Base-by-base conservation (phyloP, 208 protist species). In the Wallacemonas collosoma region DNA sequence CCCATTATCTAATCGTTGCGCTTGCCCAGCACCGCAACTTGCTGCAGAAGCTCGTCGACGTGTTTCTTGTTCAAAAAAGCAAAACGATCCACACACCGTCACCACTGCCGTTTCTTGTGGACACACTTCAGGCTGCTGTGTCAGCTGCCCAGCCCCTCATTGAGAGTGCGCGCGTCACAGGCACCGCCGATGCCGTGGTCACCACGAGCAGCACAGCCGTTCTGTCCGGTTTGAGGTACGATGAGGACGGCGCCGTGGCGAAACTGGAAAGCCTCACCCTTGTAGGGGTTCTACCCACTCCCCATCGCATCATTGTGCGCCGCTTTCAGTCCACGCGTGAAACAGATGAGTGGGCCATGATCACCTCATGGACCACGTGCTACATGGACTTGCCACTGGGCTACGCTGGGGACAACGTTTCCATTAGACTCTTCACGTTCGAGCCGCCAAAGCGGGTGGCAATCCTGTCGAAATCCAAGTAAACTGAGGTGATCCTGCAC, bases 261-360 rank as follows among this genome's bases (percentile, higher is more conserved):
- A 79, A 81, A 12, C 82, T 96, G 43, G 69, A 78, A 45, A 64
- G 76, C 1, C 44, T 88, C 12, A 94, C 87, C 2, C 67, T 97
- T 2, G 95, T 98, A 6, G 95, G 95, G 2, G 70, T 87, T 17
- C 76, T 97, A 9, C 87, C 92, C 17, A 87, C 85, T 5, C 89
- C 90, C 12, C 91, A 95, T 60, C 80, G 73, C 54, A 93, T 98
- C 48, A 73, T 94, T 12, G 82, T 88, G 8, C 80, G 85, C 15
- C 75, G 77, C 47, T 88, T 97, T 53, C 80, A 88, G 43, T 74
- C 79, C 8, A 93, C 93, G n/a, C 60, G 56, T 3, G 40, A 58
- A 15, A 87, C 89, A 14, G 89, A 94, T 51, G 70, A 87, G 64
- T 98, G 94, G 94, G 81, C 89, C 9, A 76, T 82, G 35, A 67